Evolutionary conservation across 2,329 filamentous ascomycete genomes (phyloP), one percentile per base, ranked within the genome.

Genomic region (Talaromyces atroroseus): DNA sequence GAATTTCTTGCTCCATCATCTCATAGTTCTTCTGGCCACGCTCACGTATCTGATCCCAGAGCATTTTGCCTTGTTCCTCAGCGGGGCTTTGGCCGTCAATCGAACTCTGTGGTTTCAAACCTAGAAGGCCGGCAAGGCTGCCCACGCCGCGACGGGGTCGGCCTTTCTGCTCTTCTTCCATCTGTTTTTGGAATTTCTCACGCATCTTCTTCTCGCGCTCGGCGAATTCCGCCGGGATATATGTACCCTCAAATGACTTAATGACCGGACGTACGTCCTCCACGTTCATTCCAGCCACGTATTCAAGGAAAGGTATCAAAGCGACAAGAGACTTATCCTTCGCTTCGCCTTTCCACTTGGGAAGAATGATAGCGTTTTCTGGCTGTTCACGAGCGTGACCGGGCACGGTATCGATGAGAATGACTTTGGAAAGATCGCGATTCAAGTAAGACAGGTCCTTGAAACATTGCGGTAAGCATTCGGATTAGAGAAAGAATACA

Each of bases 391-490:
- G 87, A 59, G 92, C 89, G 66, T 96, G 90, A 42, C 83, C 78
- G 40, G 87, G 76, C 62, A 95, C 86, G 49, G 90, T 96, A 71
- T 99, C 94, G 67, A 99, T 82, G 65, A 99, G 86, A 70, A 99
- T 90, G 49, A 95, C 90, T 77, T 97, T 97, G 63, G 89, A 94
- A 34, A 96, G 82, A 68, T 96, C 91, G 58, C 94, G 89, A 78
- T 99, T 99, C 49, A 99, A 84, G 75, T 96, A 97, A 2, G 91
- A 91, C n/a, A 99, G 84, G 70, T 99, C 94, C 90, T 95, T 65
- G 38, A 26, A 53, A 49, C 29, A 47, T 42, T 45, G 11, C 3
- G 11, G 29, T 48, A 21, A 48, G 49, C 32, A 47, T 49, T 52
- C 3, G 3, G n/a, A 8, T 32, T 12, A 34, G 1, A 29, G 24